A percentile compares a stretch with the other conserved stretches of the same genome.
phyloP scores from a whole-genome alignment of 2,329 filamentous ascomycete genomes.

The Tolypocladium pustulatum region DNA sequence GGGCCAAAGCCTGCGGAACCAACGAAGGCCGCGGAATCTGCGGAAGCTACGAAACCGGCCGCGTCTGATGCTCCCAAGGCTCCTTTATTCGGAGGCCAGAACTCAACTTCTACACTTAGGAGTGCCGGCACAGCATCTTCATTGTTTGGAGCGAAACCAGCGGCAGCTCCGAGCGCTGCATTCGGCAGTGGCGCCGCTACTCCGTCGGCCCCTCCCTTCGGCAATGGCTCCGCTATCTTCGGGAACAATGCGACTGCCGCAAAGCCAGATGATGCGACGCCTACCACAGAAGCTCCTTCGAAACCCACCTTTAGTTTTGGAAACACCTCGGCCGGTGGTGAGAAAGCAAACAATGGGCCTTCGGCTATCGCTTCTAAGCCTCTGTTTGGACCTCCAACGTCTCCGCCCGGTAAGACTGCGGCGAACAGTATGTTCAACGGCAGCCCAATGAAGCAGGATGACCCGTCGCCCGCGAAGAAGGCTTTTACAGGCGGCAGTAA shows the following conservation, averaged over 20 bases:
- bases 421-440: slow-evolving; percentile 25
- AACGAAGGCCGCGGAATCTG: slow-evolving; percentile 15
- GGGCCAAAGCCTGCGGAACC: slow-evolving; percentile 19
- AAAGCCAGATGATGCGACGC: slow-evolving; percentile 10
- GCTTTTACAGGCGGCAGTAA: slow-evolving; percentile 15
- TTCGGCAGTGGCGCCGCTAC: slow-evolving; percentile 5
- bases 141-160: slow-evolving; percentile 20
- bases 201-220: slow-evolving; percentile 16
- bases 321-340: slow-evolving; percentile 10
- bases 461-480: slow-evolving; percentile 26
- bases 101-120: neutral
- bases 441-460: slow-evolving; percentile 33
- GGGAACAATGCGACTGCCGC: slow-evolving; percentile 6
- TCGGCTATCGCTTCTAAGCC: slow-evolving; percentile 19
- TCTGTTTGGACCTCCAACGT: slow-evolving; percentile 26
- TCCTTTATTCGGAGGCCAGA: slow-evolving; percentile 5
- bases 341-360: slow-evolving; percentile 14
- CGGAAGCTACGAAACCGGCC: slow-evolving; percentile 15
- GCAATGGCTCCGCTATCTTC: slow-evolving; percentile 11
- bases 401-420: slow-evolving; percentile 16
- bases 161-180: slow-evolving; percentile 4
- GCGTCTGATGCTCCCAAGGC: slow-evolving; percentile 9
- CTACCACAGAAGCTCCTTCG: slow-evolving; percentile 6
- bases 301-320: slow-evolving; percentile 24
- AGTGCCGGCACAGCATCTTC: slow-evolving; percentile 6